Percentiles rank a stretch among this genome's conserved stretches.
phyloP scores from a whole-genome alignment of 768 basidiomycete species.

The Hysterangium stoloniferum region DNA sequence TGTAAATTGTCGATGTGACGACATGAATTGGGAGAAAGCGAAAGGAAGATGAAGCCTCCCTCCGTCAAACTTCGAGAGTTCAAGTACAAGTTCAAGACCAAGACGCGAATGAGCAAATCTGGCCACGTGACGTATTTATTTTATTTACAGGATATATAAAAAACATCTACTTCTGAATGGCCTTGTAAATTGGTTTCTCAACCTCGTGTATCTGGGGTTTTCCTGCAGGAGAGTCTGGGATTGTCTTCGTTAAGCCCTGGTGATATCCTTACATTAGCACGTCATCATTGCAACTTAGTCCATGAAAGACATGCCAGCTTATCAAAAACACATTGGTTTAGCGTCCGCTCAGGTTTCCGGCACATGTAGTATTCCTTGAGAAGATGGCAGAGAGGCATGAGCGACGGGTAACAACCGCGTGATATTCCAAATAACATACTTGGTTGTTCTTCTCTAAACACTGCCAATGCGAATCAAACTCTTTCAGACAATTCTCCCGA shows the following conservation, averaged over 20 bases:
- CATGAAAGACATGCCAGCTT: constrained; percentile 64
- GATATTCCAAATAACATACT: constrained; percentile 37
- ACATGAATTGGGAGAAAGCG: too few relatives aligned
- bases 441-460: constrained; percentile 95
- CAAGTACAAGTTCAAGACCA: too few relatives aligned
- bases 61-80: too few relatives aligned
- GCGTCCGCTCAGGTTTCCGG: constrained; percentile 76
- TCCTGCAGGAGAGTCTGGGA: constrained; percentile 81
- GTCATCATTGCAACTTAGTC: background rate
- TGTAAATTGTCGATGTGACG: too few relatives aligned
- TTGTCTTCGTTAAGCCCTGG: constrained; percentile 84
- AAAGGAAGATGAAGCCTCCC: background rate
- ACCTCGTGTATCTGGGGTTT: constrained; percentile 85
- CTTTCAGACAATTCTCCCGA: constrained; percentile 79
- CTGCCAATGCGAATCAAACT: constrained; percentile 89
- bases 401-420: background rate
- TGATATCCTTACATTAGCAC: background rate
- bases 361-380: constrained; percentile 80
- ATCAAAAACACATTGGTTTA: constrained; percentile 94
- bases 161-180: constrained; percentile 72
- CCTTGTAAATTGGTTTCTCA: constrained; percentile 72
- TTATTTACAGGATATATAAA: too few relatives aligned
- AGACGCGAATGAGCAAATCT: too few relatives aligned
- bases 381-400: background rate
- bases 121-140: too few relatives aligned